Evolutionary conservation across 2,329 filamentous ascomycete genomes (phyloP).

Genomic region (Penicillium sp.): DNA sequence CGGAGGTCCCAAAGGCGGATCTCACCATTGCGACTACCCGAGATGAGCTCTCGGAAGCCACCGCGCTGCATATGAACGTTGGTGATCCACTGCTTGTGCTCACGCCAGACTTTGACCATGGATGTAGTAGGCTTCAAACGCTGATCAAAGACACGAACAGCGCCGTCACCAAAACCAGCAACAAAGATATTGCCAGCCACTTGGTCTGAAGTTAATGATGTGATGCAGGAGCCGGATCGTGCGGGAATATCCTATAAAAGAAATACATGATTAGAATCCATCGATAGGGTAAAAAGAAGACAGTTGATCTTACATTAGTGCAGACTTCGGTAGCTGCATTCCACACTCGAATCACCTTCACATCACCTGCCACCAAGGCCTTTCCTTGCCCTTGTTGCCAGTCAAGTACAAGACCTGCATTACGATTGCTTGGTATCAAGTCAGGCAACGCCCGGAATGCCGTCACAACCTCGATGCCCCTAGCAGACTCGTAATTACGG

Average conservation of each 20-base stretch:
- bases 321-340: constrained; percentile 92
- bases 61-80: constrained; percentile 96
- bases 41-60: constrained; percentile 86
- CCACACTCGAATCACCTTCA: constrained; percentile 94
- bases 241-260: constrained; percentile 75
- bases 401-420: constrained; percentile 94
- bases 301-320: constrained; percentile 57
- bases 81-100: constrained; percentile 93
- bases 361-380: constrained; percentile 92
- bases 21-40: constrained; percentile 87
- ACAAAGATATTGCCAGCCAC: constrained; percentile 96
- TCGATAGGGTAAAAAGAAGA: neutral
- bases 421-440: constrained; percentile 89
- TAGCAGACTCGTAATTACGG: constrained; percentile 80
- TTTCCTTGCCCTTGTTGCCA: constrained; percentile 98
- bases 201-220: constrained; percentile 92
- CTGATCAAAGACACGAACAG: constrained; percentile 90
- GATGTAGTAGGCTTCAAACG: constrained; percentile 78
- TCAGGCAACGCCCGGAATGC: constrained; percentile 91
- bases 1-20: constrained; percentile 96
- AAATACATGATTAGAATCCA: constrained; percentile 1
- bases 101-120: constrained; percentile 97
- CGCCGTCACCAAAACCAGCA: constrained; percentile 93
- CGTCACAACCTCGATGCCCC: constrained; percentile 79
- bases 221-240: constrained; percentile 91